Percentiles rank a stretch among this genome's conserved stretches.
Conservation (phyloP, 2,329 filamentous ascomycete species). For the Ophiocordyceps camponoti-saundersi region DNA sequence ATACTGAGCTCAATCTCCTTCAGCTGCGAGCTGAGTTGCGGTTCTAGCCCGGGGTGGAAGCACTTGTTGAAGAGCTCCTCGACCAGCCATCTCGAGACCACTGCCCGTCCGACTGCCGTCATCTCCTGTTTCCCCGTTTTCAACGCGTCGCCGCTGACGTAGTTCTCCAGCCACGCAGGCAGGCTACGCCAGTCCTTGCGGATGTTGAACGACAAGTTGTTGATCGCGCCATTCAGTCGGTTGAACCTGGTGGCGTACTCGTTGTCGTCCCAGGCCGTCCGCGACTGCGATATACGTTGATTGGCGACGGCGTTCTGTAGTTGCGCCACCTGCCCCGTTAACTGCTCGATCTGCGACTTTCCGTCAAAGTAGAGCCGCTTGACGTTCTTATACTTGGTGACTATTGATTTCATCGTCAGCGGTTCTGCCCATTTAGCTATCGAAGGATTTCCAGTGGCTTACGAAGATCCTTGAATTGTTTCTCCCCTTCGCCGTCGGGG, state of each 20-base stretch:
- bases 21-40: constrained; percentile 55
- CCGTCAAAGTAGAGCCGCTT: constrained; percentile 97
- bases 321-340: constrained; percentile 76
- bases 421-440: neutral
- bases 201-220: constrained; percentile 88
- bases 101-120: constrained; percentile 82
- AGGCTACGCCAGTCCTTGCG: constrained; percentile 82
- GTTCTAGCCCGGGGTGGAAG: constrained; percentile 81
- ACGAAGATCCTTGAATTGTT: constrained; percentile 41
- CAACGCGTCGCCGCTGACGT: constrained; percentile 72
- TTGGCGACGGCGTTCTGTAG: constrained; percentile 96
- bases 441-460: constrained; percentile 11
- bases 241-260: constrained; percentile 85
- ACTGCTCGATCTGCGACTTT: constrained; percentile 77
- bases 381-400: constrained; percentile 93
- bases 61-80: constrained; percentile 82
- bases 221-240: constrained; percentile 82
- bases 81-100: constrained; percentile 78
- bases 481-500: constrained; percentile 28
- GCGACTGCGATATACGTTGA: constrained; percentile 84
- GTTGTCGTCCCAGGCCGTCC: constrained; percentile 85
- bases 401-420: constrained; percentile 29
- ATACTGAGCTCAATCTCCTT: constrained; percentile 84
- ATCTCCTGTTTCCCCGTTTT: constrained; percentile 90
- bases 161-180: constrained; percentile 62